Evolutionary conservation across 768 basidiomycete species (phyloP), one percentile per base, ranked within the genome.

Genomic region (Aureoboletus auriporus): DNA sequence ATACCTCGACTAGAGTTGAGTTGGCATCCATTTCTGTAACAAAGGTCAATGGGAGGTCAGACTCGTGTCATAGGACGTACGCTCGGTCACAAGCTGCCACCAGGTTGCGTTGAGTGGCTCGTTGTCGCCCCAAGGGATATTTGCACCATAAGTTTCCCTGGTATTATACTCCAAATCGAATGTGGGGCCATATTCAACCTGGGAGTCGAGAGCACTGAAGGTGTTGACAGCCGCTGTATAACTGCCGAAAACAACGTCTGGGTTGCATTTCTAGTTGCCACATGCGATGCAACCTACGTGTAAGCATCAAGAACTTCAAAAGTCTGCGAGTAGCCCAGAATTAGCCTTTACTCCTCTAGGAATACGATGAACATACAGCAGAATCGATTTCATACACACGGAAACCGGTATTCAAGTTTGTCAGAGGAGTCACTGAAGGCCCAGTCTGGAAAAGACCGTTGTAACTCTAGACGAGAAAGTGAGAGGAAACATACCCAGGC

Each of bases 91-190:
- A 39, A 65, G 76, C 56, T 89, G 87, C 87, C 87, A 89, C 82
- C 84, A 89, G 8, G 88, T 89, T 8, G 84, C 84, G 51, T 89
- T 89, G 52, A 90, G 65, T 0, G 87, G 87, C 59, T 86, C 86
- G 46, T 73, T 70, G 3, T 68, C 61, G 26, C 73, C 70, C 87
- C 87, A 89, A 30, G 75, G 71, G 1, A 73, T 64, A 45, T 66
- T 77, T 33, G 58, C 60, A 29, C 85, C 87, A 50, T 87, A 90
- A 0, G 82, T 71, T 46, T 79, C 72, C 37, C 87, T 81, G 23
- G 86, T 83, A 57, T 71, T 83, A 60, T 89, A 90, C 65, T 89
- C 88, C 31, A 68, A 65, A 23, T 61, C 58, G 48, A 74, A 90
- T 4, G 78, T 76, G 7, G 88, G 88, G 6, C 86, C 88, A 47